Evolutionary conservation across 768 basidiomycete genomes (phyloP).

Genomic region (Tephrocybe sp.): DNA sequence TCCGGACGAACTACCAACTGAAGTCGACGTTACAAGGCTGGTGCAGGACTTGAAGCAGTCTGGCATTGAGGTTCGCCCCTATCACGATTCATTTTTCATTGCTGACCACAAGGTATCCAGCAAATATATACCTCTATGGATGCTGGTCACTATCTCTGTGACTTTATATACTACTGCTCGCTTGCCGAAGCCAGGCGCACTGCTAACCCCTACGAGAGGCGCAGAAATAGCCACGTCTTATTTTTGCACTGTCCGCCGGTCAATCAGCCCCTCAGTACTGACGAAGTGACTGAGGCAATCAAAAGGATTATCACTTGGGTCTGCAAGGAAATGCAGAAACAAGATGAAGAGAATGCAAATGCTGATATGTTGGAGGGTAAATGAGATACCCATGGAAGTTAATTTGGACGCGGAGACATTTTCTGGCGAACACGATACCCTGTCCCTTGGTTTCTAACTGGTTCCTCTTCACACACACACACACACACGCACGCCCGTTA

Average conservation of each 20-base stretch:
- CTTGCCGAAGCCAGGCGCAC: slow-evolving; percentile 65
- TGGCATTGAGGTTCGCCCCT: slow-evolving; percentile 45
- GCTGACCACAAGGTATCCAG: slow-evolving; percentile 31
- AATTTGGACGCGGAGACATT: too few relatives aligned
- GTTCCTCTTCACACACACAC: too few relatives aligned
- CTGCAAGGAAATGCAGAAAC: slow-evolving; percentile 38
- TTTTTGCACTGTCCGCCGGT: slow-evolving; percentile 75
- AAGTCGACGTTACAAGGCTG: slow-evolving; percentile 57
- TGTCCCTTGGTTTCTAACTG: too few relatives aligned
- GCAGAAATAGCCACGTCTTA: slow-evolving; percentile 50
- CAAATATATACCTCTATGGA: slow-evolving; percentile 74
- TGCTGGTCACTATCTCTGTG: slow-evolving; percentile 74
- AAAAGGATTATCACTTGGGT: slow-evolving; percentile 64
- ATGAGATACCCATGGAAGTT: slow-evolving; percentile 1
- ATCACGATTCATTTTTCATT: background rate
- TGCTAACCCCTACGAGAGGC: slow-evolving; percentile 41
- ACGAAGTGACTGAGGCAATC: slow-evolving; percentile 68
- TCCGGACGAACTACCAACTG: slow-evolving; percentile 57
- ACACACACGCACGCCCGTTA: too few relatives aligned
- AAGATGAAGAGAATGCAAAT: slow-evolving; percentile 28
- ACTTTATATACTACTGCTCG: slow-evolving; percentile 78
- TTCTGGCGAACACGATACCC: too few relatives aligned
- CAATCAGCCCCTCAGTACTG: slow-evolving; percentile 60
- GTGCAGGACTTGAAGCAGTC: slow-evolving; percentile 54
- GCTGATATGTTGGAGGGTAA: slow-evolving; percentile 18